Conservation (phyloP, 768 basidiomycete genomes). For the Fistulinella prunicolor region DNA sequence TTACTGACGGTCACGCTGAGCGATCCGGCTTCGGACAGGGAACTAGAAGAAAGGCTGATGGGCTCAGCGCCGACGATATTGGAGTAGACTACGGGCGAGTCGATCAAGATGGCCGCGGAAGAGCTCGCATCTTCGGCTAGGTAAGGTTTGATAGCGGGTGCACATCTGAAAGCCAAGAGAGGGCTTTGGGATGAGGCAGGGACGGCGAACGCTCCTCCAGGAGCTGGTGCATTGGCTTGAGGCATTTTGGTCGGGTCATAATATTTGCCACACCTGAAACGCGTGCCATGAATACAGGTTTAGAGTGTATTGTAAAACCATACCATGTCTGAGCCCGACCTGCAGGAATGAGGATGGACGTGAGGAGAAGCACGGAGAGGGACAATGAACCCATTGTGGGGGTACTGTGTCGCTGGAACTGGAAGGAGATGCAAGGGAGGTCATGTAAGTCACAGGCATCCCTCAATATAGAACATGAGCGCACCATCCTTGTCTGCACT, state of each 20-base stretch:
- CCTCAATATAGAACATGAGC: too few relatives aligned
- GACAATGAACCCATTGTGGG: slow-evolving; percentile 8
- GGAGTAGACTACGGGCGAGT: slow-evolving; percentile 47
- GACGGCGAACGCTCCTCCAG: slow-evolving; percentile 47
- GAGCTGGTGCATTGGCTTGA: slow-evolving; percentile 35
- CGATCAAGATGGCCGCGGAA: slow-evolving; percentile 48
- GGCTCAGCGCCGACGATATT: slow-evolving; percentile 44
- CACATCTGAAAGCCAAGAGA: slow-evolving; percentile 55
- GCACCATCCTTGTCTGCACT: slow-evolving; percentile 3
- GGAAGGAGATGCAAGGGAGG: background rate
- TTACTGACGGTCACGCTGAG: slow-evolving; percentile 44
- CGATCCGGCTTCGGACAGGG: slow-evolving; percentile 23
- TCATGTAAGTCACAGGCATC: too few relatives aligned
- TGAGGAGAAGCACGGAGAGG: slow-evolving; percentile 12
- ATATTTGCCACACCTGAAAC: slow-evolving; percentile 46
- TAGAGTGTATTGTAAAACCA: slow-evolving; percentile 1
- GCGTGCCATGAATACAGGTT: background rate
- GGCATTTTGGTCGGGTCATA: slow-evolving; percentile 44
- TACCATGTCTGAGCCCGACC: slow-evolving; percentile 29
- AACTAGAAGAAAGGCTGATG: slow-evolving; percentile 35
- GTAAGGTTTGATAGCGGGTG: slow-evolving; percentile 56
- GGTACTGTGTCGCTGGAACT: background rate
- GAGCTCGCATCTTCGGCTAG: slow-evolving; percentile 48
- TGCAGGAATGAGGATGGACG: slow-evolving; percentile 13
- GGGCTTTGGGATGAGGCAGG: slow-evolving; percentile 38